These are phyloP conservation scores for Boletales sp. DNA, from an alignment of 768 basidiomycete genomes.

Conservation along the genomic window DNA sequence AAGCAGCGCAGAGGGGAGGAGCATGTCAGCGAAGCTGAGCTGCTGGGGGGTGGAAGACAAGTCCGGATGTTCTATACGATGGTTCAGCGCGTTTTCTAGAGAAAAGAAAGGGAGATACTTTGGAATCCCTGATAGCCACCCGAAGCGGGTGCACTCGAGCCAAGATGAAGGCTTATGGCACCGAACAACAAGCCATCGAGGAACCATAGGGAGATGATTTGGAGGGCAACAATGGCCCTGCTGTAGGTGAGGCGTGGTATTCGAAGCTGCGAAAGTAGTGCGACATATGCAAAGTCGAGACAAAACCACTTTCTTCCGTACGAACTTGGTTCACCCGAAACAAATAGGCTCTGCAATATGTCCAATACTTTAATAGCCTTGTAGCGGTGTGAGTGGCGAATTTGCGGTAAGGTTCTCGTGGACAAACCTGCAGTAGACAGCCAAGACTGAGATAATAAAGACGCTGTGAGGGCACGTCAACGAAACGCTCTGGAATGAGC, in stretches of 20 bases:
- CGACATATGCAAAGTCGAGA: slow-evolving; percentile 60
- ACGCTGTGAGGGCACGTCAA: slow-evolving; percentile 78
- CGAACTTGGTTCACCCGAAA: slow-evolving; percentile 38
- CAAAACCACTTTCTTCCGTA: slow-evolving; percentile 70
- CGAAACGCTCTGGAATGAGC: slow-evolving; percentile 67
- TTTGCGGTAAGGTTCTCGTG: too few relatives aligned
- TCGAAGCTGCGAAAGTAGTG: slow-evolving; percentile 55
- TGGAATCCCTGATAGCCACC: slow-evolving; percentile 23
- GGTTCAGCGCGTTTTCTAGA: slow-evolving; percentile 2
- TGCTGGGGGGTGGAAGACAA: slow-evolving; percentile 42
- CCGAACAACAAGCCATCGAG: slow-evolving; percentile 72
- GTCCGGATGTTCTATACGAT: slow-evolving; percentile 31
- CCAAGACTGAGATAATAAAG: slow-evolving; percentile 76
- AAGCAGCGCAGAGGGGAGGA: slow-evolving; percentile 51
- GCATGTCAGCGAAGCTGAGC: slow-evolving; percentile 45
- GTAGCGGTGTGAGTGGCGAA: slow-evolving; percentile 3
- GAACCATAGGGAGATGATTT: slow-evolving; percentile 58
- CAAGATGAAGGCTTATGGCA: slow-evolving; percentile 58
- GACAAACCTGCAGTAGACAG: slow-evolving; percentile 67
- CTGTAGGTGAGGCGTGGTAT: slow-evolving; percentile 73
- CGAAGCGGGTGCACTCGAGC: slow-evolving; percentile 16
- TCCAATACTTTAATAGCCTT: slow-evolving; percentile 79
- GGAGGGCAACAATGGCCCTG: slow-evolving; percentile 58
- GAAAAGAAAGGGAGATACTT: slow-evolving; percentile 24
- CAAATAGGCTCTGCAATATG: slow-evolving; percentile 52